Evolutionary conservation across 2,329 filamentous ascomycete species (phyloP).

Genomic region (Claviceps spartinae): DNA sequence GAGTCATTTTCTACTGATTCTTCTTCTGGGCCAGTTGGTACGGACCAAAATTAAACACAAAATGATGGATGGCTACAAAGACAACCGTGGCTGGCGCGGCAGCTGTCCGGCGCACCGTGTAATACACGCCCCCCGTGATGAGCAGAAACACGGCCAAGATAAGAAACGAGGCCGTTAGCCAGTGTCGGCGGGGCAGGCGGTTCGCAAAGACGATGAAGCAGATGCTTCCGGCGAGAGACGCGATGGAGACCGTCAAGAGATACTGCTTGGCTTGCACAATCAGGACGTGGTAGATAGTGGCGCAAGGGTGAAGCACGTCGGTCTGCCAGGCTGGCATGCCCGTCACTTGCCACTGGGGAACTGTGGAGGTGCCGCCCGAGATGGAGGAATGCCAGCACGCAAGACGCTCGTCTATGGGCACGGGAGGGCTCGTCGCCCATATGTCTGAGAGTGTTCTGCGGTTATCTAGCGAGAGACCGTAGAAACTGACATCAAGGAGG

Average conservation of each 20-base stretch:
- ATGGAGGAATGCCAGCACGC: constrained; percentile 35
- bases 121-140: constrained; percentile 36
- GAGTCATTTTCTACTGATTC: too few relatives aligned
- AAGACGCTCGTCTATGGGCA: constrained; percentile 23
- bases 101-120: constrained; percentile 27
- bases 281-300: constrained; percentile 37
- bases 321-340: constrained; percentile 37
- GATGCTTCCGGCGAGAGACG: constrained; percentile 35
- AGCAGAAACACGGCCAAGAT: constrained; percentile 32
- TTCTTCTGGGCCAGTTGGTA: neutral
- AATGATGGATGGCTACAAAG: constrained; percentile 38
- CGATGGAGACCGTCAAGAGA: constrained; percentile 35
- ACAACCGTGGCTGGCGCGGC: constrained; percentile 33
- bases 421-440: constrained; percentile 23
- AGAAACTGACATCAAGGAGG: constrained; percentile 41
- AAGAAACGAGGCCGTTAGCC: constrained; percentile 36
- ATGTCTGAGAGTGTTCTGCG: constrained; percentile 23
- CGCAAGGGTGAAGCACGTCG: constrained; percentile 32
- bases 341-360: constrained; percentile 25
- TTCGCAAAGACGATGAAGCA: constrained; percentile 36
- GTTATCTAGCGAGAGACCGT: constrained; percentile 36
- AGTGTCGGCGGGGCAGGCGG: constrained; percentile 32
- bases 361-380: constrained; percentile 27
- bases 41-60: constrained; percentile 41
- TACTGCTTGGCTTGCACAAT: constrained; percentile 40